Conservation (phyloP, 2,329 filamentous ascomycete genomes). For the Neofusicoccum ribis region DNA sequence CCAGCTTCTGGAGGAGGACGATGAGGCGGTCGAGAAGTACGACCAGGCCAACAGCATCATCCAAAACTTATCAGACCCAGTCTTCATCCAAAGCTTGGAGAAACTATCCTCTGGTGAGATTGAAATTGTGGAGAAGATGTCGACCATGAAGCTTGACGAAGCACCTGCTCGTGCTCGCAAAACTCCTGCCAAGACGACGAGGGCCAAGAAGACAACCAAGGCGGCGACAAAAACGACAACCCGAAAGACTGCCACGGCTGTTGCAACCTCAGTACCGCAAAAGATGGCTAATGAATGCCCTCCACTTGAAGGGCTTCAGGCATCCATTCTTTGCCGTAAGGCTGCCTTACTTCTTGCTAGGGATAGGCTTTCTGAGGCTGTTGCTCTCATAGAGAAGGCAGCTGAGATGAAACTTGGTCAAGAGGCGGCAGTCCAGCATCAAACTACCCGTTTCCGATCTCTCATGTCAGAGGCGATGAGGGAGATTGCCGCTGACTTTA, state of each 20-base stretch:
- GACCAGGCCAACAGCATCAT: slow-evolving; percentile 50
- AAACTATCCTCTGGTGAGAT: slow-evolving; percentile 32
- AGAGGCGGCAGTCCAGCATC: slow-evolving; percentile 51
- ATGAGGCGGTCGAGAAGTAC: slow-evolving; percentile 52
- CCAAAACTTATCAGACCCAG: slow-evolving; percentile 39
- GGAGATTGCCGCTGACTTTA: slow-evolving; percentile 74
- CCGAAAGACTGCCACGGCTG: slow-evolving; percentile 19
- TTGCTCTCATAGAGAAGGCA: slow-evolving; percentile 29
- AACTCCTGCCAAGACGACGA: not conserved
- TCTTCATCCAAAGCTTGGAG: slow-evolving; percentile 32
- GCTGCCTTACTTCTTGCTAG: slow-evolving; percentile 44
- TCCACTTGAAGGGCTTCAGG: slow-evolving; percentile 44
- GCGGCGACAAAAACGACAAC: slow-evolving; percentile 1
- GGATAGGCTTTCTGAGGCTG: slow-evolving; percentile 33
- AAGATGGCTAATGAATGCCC: slow-evolving; percentile 37
- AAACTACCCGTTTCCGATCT: slow-evolving; percentile 65
- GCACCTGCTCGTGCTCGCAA: slow-evolving; percentile 15
- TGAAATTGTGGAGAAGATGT: slow-evolving; percentile 45
- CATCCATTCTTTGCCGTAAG: slow-evolving; percentile 53
- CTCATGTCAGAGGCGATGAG: slow-evolving; percentile 69
- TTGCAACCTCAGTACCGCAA: slow-evolving; percentile 9
- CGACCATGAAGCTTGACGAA: slow-evolving; percentile 39
- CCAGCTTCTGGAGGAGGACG: slow-evolving; percentile 48
- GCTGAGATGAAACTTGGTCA: slow-evolving; percentile 32
- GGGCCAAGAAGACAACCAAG: slow-evolving; percentile 23